Conservation (phyloP, 257 asterid genomes). For the Solanum bulbocastanum region DNA sequence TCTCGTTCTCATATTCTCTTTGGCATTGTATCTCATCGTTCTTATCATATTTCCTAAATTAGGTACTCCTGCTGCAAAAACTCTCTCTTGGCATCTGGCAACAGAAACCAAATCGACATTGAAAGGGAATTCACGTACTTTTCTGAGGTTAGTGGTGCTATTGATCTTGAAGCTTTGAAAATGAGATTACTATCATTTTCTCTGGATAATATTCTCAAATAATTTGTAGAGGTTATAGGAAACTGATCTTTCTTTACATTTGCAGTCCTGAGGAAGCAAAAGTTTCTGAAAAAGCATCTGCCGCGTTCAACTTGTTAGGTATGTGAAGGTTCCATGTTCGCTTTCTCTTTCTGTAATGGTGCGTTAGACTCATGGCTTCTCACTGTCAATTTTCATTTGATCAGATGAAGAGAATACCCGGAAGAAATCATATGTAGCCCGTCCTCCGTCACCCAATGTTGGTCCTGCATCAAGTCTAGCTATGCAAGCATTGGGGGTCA, state of each 20-base stretch:
- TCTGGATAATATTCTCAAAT: neutral
- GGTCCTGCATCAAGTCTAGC: conserved; percentile 56
- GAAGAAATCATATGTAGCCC: conserved; percentile 38
- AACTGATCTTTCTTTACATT: conserved; percentile 15
- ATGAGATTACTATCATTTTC: neutral
- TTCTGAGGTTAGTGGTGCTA: conserved; percentile 43
- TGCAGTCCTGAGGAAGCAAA: conserved; percentile 58
- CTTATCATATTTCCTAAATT: neutral
- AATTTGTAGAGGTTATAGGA: neutral
- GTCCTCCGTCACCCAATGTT: conserved; percentile 9
- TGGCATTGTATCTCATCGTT: neutral
- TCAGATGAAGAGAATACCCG: conserved; percentile 40
- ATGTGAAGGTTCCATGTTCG: neutral
- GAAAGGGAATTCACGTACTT: conserved; percentile 55
- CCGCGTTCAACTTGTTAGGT: conserved; percentile 43
- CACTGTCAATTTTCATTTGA: neutral
- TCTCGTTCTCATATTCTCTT: neutral
- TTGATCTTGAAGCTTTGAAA: neutral
- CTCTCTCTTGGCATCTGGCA: conserved; percentile 98
- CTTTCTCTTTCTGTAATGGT: neutral
- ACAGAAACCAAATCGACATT: conserved; percentile 81
- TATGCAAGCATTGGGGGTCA: conserved; percentile 61
- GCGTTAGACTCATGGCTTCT: neutral
- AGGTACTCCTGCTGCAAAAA: conserved; percentile 70
- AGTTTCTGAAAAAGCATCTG: conserved; percentile 24